Evolutionary conservation across 2,329 filamentous ascomycete species (phyloP).

Genomic region (Fusarium nanum): DNA sequence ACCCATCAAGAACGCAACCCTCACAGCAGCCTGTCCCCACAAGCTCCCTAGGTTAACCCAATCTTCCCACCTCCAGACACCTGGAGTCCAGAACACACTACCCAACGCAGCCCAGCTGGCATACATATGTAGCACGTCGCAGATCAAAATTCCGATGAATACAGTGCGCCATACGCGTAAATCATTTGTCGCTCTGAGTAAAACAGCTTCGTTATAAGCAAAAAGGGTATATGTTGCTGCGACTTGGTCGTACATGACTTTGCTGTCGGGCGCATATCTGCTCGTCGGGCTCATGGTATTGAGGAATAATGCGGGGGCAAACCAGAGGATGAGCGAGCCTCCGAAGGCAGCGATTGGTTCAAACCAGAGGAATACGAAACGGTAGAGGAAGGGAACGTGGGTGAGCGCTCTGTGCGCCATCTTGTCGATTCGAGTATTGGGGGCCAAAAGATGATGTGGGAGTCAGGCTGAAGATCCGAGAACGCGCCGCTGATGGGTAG

Average conservation of each 20-base stretch:
- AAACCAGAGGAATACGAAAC: slow-evolving; percentile 28
- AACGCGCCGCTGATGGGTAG: accelerated
- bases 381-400: slow-evolving; percentile 27
- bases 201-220: slow-evolving; percentile 33
- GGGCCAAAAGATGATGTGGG: neutral
- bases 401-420: neutral
- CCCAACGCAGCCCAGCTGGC: slow-evolving; percentile 27
- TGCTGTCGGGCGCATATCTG: slow-evolving; percentile 31
- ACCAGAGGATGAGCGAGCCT: slow-evolving; percentile 13
- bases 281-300: slow-evolving; percentile 23
- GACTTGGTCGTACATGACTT: slow-evolving; percentile 35
- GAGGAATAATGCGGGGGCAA: slow-evolving; percentile 11
- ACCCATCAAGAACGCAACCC: slow-evolving; percentile 30
- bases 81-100: slow-evolving; percentile 20
- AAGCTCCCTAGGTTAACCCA: slow-evolving; percentile 36
- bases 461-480: neutral
- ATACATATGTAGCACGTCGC: slow-evolving; percentile 32
- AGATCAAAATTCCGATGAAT: slow-evolving; percentile 18
- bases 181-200: slow-evolving; percentile 26
- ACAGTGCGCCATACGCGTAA: slow-evolving; percentile 24
- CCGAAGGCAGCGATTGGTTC: slow-evolving; percentile 23
- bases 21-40: slow-evolving; percentile 29
- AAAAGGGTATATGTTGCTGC: slow-evolving; percentile 34
- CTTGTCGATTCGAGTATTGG: neutral
- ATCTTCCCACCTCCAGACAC: slow-evolving; percentile 32